phyloP scores from a whole-genome alignment of 305 asterid genomes.

The Fraxinus sp. region DNA sequence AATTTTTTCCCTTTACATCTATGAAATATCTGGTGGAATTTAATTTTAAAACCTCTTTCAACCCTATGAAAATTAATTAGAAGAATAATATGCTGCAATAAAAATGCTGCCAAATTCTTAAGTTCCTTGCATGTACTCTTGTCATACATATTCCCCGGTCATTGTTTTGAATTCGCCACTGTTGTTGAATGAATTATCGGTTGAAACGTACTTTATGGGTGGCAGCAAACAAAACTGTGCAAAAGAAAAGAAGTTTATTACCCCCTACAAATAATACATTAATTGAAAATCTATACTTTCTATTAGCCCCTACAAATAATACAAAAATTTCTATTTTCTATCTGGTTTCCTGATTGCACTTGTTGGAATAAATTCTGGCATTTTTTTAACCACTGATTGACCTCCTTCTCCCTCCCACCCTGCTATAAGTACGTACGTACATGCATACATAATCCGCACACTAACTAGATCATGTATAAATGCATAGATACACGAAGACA shows the following conservation, averaged over 20 bases:
- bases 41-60: neutral
- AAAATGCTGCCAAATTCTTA: neutral
- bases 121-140: neutral
- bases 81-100: neutral
- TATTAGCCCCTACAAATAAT: neutral
- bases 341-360: neutral
- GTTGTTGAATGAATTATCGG: neutral
- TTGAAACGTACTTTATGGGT: neutral
- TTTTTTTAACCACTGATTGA: neutral
- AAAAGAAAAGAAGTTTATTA: neutral
- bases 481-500: neutral
- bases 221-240: neutral
- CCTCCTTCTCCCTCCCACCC: neutral
- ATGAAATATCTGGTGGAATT: neutral
- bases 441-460: neutral
- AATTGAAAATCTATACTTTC: neutral
- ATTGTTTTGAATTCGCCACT: neutral
- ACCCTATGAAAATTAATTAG: neutral
- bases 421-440: neutral
- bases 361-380: neutral
- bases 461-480: neutral
- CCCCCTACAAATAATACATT: neutral
- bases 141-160: neutral
- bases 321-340: neutral
- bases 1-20: neutral